A percentile compares a stretch with the other conserved stretches of the same genome.
Evolutionary conservation across 2,329 filamentous ascomycete species (phyloP).

Genomic region (Colletotrichum incanum): DNA sequence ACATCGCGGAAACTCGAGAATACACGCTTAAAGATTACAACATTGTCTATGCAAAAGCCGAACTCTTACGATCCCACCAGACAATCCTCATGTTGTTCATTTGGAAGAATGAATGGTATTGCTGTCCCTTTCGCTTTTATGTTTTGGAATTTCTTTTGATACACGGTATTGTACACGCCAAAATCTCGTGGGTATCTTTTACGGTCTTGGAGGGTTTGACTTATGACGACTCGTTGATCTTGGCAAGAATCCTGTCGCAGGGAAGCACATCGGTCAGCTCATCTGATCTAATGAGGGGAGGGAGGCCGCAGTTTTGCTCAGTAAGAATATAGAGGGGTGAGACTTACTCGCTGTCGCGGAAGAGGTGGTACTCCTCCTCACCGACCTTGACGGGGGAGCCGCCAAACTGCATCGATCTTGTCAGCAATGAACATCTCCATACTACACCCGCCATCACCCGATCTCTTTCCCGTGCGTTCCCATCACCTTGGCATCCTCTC

Average conservation of each 20-base stretch:
- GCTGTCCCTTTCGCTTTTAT: constrained; percentile 9
- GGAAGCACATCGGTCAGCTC: neutral
- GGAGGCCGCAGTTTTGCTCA: neutral
- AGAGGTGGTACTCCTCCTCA: constrained; percentile 95
- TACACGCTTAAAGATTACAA: constrained; percentile 2
- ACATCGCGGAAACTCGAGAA: neutral
- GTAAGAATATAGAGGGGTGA: neutral
- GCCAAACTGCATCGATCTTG: constrained; percentile 76
- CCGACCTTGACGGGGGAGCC: constrained; percentile 97
- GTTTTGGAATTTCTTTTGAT: constrained; percentile 46
- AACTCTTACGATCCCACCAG: neutral
- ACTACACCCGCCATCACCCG: neutral
- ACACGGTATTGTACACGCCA: constrained; percentile 50
- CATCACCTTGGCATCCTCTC: neutral
- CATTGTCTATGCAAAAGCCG: constrained; percentile 15
- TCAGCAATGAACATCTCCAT: constrained; percentile 14
- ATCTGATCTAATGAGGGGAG: constrained; percentile 36
- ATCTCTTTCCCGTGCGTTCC: too few relatives aligned
- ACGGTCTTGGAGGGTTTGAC: constrained; percentile 36
- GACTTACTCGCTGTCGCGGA: constrained; percentile 97
- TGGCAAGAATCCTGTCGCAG: constrained; percentile 85
- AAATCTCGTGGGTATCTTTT: constrained; percentile 42
- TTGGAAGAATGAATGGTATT: neutral
- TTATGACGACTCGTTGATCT: constrained; percentile 88
- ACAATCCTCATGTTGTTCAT: neutral